Evolutionary conservation across 805 yeast genomes (phyloP).

Genomic region (Diddensiella transvaalensis): DNA sequence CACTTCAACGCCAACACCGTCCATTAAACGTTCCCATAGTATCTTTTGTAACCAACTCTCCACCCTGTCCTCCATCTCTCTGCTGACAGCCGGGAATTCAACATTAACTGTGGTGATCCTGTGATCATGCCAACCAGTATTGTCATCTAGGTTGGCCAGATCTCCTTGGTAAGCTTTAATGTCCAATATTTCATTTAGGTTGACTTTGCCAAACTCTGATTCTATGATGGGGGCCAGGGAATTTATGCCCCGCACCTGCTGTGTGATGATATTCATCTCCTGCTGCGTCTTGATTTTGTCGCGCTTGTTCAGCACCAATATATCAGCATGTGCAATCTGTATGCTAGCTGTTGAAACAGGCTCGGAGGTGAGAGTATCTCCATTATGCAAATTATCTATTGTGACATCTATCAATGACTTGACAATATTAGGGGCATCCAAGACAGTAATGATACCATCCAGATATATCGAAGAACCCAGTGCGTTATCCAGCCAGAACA

Average conservation of each 20-base stretch:
- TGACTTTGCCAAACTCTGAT: conserved; percentile 72
- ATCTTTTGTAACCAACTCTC: conserved; percentile 65
- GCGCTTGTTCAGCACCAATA: conserved; percentile 70
- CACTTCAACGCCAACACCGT: conserved; percentile 51
- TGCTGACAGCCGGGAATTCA: conserved; percentile 41
- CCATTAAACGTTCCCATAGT: conserved; percentile 65
- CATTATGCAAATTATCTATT: conserved; percentile 32
- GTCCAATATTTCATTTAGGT: conserved; percentile 63
- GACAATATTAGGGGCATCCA: conserved; percentile 62
- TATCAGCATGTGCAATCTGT: conserved; percentile 89
- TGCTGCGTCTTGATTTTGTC: conserved; percentile 45
- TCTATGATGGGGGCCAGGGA: conserved; percentile 60
- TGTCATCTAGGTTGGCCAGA: conserved; percentile 13
- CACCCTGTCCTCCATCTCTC: conserved; percentile 41
- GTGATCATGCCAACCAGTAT: conserved; percentile 29
- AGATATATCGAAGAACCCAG: conserved; percentile 77
- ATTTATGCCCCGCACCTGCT: conserved; percentile 55
- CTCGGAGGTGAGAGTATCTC: conserved; percentile 27
- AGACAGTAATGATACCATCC: conserved; percentile 87
- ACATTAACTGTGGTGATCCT: conserved; percentile 51
- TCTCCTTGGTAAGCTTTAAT: conserved; percentile 67
- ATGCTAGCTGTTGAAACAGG: conserved; percentile 76
- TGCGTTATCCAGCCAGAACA: conserved; percentile 97
- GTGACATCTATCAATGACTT: conserved; percentile 60
- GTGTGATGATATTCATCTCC: conserved; percentile 34